Percentiles rank a stretch among this genome's conserved stretches.
Conservation (phyloP, 1,139 yeast species). For the Geotrichum macrosporum region DNA sequence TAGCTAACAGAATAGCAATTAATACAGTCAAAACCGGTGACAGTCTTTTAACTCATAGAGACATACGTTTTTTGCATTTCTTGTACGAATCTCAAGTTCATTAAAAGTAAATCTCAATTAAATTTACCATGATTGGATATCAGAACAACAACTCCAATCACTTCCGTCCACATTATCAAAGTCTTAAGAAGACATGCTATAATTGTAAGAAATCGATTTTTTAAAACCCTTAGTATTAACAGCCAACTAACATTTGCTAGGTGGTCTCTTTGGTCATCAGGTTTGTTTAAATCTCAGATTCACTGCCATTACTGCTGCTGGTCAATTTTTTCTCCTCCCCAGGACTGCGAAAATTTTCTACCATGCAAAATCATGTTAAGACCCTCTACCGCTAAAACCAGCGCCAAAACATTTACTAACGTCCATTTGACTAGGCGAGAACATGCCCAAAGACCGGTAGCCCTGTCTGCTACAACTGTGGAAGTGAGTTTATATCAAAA, state of each 20-base stretch:
- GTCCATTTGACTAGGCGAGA: conserved; percentile 31
- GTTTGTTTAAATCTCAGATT: too few species aligned
- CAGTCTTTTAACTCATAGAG: too few species aligned
- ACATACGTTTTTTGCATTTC: too few species aligned
- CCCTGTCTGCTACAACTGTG: conserved; percentile 39
- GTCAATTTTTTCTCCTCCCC: not conserved
- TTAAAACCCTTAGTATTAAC: not conserved
- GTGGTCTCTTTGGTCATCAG: conserved; percentile 38
- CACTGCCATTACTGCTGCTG: conserved; percentile 2
- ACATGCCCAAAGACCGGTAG: conserved; percentile 38
- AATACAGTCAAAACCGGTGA: too few species aligned
- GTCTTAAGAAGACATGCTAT: conserved; percentile 33
- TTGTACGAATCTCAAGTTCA: too few species aligned
- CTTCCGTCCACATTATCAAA: conserved; percentile 15
- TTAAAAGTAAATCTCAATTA: too few species aligned
- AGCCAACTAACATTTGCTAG: conserved; percentile 25
- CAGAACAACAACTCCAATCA: conserved; percentile 5
- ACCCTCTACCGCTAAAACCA: not conserved
- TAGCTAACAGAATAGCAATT: too few species aligned
- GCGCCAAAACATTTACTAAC: conserved; percentile 3
- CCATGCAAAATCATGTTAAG: not conserved
- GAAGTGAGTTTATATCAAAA: conserved; percentile 24
- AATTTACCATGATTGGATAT: conserved; percentile 5
- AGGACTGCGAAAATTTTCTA: not conserved
- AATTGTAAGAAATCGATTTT: conserved; percentile 30